Conservation (phyloP, 257 asterid genomes). For the Solanum paucissectum region DNA sequence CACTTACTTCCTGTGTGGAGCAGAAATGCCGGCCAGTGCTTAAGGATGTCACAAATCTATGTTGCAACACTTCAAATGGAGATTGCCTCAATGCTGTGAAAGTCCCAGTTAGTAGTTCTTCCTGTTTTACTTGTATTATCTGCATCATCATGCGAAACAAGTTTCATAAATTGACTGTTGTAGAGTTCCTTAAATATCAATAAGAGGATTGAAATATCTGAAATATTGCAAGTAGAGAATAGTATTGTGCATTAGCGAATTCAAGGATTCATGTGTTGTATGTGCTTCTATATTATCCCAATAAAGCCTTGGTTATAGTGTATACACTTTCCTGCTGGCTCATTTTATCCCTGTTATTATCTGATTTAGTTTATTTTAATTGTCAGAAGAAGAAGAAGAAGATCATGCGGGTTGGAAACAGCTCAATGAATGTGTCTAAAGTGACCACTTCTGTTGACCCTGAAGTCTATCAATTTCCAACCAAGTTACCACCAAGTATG, state of each 20-base stretch:
- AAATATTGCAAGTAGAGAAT: neutral
- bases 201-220: neutral
- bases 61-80: conserved; percentile 30
- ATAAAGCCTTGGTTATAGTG: neutral
- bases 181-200: neutral
- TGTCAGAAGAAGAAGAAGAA: conserved; percentile 6
- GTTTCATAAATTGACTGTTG: neutral
- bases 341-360: neutral
- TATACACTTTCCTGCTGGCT: neutral
- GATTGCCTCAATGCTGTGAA: conserved; percentile 38
- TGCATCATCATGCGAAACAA: neutral
- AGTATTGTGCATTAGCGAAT: neutral
- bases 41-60: conserved; percentile 69
- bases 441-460: neutral
- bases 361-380: neutral
- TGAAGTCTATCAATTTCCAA: neutral
- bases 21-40: conserved; percentile 68
- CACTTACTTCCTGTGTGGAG: conserved; percentile 16
- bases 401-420: neutral
- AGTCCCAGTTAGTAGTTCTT: conserved; percentile 32
- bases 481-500: neutral
- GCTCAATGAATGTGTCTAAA: neutral
- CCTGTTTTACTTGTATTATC: neutral
- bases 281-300: neutral
- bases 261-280: neutral